These are phyloP conservation scores for Podospora pseudoanserina DNA, from an alignment of 495 filamentous ascomycete genomes.

Conservation along the genomic window DNA sequence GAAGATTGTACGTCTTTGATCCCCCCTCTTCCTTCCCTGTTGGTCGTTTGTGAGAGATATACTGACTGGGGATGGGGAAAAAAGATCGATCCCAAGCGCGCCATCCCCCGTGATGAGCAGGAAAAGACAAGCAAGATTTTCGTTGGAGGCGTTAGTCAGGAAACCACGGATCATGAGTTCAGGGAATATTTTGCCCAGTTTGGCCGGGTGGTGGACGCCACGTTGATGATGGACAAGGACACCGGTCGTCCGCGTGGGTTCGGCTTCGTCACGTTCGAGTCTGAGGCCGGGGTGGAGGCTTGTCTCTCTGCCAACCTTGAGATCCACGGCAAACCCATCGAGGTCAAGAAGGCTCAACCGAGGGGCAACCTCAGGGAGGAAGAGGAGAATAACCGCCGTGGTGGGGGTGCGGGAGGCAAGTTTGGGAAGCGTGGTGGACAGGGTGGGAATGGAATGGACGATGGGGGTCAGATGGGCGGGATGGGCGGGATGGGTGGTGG, in stretches of 20 bases:
- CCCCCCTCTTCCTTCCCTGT: too few species aligned
- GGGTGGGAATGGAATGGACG: conserved; percentile 37
- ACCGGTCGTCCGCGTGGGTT: conserved; percentile 93
- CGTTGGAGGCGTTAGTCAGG: conserved; percentile 94
- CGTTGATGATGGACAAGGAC: conserved; percentile 99
- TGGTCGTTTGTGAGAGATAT: too few species aligned
- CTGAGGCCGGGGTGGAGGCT: conserved; percentile 89
- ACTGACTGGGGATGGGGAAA: too few species aligned
- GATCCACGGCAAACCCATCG: conserved; percentile 92
- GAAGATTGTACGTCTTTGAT: conserved; percentile 76
- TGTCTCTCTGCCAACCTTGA: conserved; percentile 75
- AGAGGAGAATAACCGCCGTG: conserved; percentile 69
- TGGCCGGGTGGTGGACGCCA: conserved; percentile 92
- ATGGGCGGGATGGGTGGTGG: conserved; percentile 28
- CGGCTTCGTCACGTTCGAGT: conserved; percentile 98
- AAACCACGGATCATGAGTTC: conserved; percentile 92
- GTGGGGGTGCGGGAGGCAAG: conserved; percentile 41
- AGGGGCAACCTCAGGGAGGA: conserved; percentile 91
- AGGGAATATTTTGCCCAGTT: conserved; percentile 95
- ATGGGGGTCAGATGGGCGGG: conserved; percentile 21
- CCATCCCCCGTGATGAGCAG: conserved; percentile 95
- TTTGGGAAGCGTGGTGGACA: conserved; percentile 42
- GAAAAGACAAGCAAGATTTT: conserved; percentile 98
- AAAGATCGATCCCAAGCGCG: conserved; percentile 96
- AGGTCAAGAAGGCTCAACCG: conserved; percentile 97